A percentile compares a stretch with the other conserved stretches of the same genome.
Conservation (phyloP, 345 rosid species). For the Clarkia xantiana region DNA sequence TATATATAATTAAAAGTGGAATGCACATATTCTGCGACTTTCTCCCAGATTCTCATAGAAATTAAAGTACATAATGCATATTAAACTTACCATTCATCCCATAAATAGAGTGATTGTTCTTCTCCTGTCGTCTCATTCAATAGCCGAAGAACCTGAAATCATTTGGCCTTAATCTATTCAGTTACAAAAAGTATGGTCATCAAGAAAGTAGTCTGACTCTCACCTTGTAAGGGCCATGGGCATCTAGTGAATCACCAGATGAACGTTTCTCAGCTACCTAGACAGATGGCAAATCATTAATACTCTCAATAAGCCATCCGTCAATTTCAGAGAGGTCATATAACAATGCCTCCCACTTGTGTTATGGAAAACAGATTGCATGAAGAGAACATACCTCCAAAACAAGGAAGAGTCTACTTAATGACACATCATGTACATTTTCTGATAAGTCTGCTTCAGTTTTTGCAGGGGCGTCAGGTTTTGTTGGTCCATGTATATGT, state of each 20-base stretch:
- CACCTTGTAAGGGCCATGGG: constrained; percentile 56
- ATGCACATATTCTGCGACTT: not conserved
- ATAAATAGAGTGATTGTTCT: constrained; percentile 57
- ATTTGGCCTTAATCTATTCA: not conserved
- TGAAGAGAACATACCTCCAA: constrained; percentile 46
- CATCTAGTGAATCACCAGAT: constrained; percentile 20
- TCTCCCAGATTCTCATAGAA: no score
- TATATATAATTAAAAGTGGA: not conserved
- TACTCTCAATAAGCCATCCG: not conserved
- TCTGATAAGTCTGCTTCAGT: constrained; percentile 23
- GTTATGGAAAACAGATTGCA: constrained; percentile 2
- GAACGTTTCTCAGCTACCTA: constrained; percentile 69
- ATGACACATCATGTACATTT: constrained; percentile 15
- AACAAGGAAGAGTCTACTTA: constrained; percentile 51
- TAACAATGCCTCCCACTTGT: not conserved
- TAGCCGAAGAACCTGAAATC: constrained; percentile 74
- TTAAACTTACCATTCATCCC: constrained; percentile 66
- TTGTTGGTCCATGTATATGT: no score
- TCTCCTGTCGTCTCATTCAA: constrained; percentile 79
- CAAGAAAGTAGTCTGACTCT: constrained; percentile 3
- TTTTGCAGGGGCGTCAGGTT: constrained; percentile 10
- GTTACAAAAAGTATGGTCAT: constrained; percentile 1
- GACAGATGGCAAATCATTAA: constrained; percentile 7
- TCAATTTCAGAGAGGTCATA: no score
- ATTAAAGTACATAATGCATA: not conserved